These are phyloP conservation scores for Balakata baccata DNA, from an alignment of 345 rosid species.

Conservation along the genomic window DNA sequence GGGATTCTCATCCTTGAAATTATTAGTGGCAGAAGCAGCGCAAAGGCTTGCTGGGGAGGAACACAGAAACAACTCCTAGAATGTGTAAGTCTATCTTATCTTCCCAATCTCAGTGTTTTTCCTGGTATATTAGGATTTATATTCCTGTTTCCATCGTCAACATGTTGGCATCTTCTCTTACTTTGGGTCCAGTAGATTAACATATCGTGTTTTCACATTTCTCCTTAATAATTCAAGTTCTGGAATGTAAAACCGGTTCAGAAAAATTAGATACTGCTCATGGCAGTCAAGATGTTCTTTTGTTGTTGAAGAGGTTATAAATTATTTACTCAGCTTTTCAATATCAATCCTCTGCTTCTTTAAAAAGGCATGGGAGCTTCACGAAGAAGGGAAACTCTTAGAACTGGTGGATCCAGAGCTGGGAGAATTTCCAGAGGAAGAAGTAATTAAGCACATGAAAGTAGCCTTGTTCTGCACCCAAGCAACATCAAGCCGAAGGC, in stretches of 20 bases:
- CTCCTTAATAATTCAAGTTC: too few relatives aligned
- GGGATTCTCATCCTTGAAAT: conserved; percentile 65
- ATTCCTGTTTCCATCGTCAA: conserved; percentile 5
- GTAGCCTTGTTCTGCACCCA: conserved; percentile 75
- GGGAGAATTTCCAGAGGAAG: conserved; percentile 48
- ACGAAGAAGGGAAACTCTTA: conserved; percentile 44
- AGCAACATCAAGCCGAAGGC: conserved; percentile 49
- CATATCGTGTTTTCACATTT: too few relatives aligned
- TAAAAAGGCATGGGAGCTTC: conserved; percentile 63
- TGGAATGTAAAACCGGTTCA: too few relatives aligned
- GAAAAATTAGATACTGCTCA: too few relatives aligned
- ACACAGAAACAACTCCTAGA: conserved; percentile 47
- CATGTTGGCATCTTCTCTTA: background rate
- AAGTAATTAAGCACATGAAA: conserved; percentile 48
- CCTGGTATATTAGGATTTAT: background rate
- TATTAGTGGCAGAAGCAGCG: conserved; percentile 53
- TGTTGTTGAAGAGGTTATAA: background rate
- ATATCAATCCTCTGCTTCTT: conserved; percentile 4
- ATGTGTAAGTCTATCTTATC: conserved; percentile 38
- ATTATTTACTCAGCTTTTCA: background rate
- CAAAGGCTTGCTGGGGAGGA: conserved; percentile 44
- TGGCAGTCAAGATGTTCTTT: background rate
- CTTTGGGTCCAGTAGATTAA: too few relatives aligned
- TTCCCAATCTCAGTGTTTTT: background rate
- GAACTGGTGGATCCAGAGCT: conserved; percentile 57